Base-by-base conservation (phyloP, 805 yeast species). In the Ogataea allantospora region DNA sequence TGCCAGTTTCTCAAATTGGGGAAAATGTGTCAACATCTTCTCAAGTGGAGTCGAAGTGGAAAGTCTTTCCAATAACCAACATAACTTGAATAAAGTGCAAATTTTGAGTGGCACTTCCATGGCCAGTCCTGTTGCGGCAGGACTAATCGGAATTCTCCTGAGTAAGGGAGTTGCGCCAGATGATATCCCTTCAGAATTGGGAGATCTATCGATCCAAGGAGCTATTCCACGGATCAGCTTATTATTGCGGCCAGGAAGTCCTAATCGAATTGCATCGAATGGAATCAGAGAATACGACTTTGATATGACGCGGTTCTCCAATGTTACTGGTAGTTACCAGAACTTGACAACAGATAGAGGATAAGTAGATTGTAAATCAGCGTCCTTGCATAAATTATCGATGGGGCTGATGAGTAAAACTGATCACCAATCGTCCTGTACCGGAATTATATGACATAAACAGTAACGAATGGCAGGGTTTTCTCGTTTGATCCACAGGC, bases 1-100 rank as follows among this genome's bases (percentile, higher is more conserved):
- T 23, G 95, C 97, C 0, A 54, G 72, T 9, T 89, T 91, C 52
- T 76, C 93, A n/a, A 89, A 91, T 55, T 86, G 89, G 88, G 97
- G 98, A 0, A 67, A 70, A n/a, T 91, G 97, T 60, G 95, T 89
- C 6, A 88, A 87, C 54, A 68, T 87, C 1, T 83, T 85, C 62
- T 88, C 96, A 0, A 77, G 91, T 32, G 98, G 98, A 0, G 80
- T 80, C 0, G 65, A 66, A 11, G 81, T 88, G 3, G 64, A 68
- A 18, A 81, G 89, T 38, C 67, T 82, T 10, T 67, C 75, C 8
- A 65, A 65, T 26, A 48, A 54, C 21, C 48, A 57, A 15, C 29
- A 35, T 10, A 33, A 49, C 13, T 33, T 39, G 17, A 45, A 34
- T 5, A 34, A 40, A 7, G 44, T 46, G 3, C 64, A 73, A 6